phyloP scores from a whole-genome alignment of 345 rosid genomes.

The Limnanthes douglasii region DNA sequence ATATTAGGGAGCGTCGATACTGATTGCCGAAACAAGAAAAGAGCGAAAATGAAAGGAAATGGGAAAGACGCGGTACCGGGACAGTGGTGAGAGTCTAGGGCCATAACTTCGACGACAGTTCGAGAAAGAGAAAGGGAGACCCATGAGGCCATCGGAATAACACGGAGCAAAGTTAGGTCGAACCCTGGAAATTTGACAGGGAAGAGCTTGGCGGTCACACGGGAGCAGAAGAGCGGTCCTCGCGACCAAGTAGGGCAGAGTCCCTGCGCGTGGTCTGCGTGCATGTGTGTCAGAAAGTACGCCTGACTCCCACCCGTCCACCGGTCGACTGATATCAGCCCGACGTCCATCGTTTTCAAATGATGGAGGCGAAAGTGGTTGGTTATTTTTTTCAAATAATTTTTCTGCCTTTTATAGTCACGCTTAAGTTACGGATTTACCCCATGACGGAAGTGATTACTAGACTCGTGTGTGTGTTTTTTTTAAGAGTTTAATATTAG shows the following conservation, averaged over 20 bases:
- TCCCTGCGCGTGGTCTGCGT: slow-evolving; percentile 63
- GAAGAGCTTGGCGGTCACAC: slow-evolving; percentile 52
- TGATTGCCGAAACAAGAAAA: too few relatives aligned
- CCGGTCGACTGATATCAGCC: slow-evolving; percentile 60
- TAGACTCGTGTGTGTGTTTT: too few relatives aligned
- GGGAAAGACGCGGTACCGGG: slow-evolving; percentile 22
- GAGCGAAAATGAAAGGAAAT: background rate
- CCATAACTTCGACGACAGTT: slow-evolving; percentile 28
- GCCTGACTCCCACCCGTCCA: slow-evolving; percentile 55
- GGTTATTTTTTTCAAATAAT: too few relatives aligned
- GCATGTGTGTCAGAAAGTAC: slow-evolving; percentile 67
- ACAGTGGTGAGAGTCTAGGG: slow-evolving; percentile 62
- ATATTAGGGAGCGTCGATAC: too few relatives aligned
- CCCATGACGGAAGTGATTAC: too few relatives aligned
- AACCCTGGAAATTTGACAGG: slow-evolving; percentile 54
- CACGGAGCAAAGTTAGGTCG: slow-evolving; percentile 44
- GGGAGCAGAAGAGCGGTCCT: slow-evolving; percentile 70
- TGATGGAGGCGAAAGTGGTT: too few relatives aligned
- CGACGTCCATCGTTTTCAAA: slow-evolving; percentile 73
- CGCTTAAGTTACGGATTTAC: too few relatives aligned
- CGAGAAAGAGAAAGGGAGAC: slow-evolving; percentile 25
- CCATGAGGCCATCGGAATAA: slow-evolving; percentile 44
- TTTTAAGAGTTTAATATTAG: too few relatives aligned
- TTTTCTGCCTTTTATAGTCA: too few relatives aligned
- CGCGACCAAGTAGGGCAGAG: slow-evolving; percentile 37